phyloP scores from a whole-genome alignment of 257 asterid genomes.

The Solanum bulbocastanum region DNA sequence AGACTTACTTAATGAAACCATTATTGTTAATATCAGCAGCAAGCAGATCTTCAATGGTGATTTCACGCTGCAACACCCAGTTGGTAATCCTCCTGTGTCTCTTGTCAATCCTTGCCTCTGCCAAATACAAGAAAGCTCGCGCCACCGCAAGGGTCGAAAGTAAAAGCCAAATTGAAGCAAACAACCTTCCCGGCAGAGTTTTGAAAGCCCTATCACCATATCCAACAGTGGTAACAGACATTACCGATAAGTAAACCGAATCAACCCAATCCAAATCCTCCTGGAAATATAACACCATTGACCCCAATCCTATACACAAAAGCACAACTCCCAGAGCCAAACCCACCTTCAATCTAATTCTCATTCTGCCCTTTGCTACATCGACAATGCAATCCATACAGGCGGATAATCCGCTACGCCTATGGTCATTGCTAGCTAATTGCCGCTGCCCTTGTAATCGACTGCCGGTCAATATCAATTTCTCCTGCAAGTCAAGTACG shows the following conservation, averaged over 20 bases:
- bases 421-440: neutral
- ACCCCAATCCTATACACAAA: conserved; percentile 64
- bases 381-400: conserved; percentile 33
- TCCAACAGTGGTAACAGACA: conserved; percentile 85
- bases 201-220: conserved; percentile 71
- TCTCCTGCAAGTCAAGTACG: conserved; percentile 79
- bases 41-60: conserved; percentile 74
- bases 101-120: conserved; percentile 81
- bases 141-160: conserved; percentile 79
- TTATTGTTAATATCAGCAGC: conserved; percentile 79
- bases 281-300: conserved; percentile 37
- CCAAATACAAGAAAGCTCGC: conserved; percentile 71
- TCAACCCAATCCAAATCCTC: conserved; percentile 55
- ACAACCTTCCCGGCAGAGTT: conserved; percentile 55
- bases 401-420: neutral
- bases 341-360: conserved; percentile 70
- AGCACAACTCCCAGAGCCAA: conserved; percentile 71
- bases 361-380: conserved; percentile 80
- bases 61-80: conserved; percentile 66
- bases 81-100: conserved; percentile 64
- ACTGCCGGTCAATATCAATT: conserved; percentile 37
- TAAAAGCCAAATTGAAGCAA: conserved; percentile 75
- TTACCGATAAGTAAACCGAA: conserved; percentile 63
- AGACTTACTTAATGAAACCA: conserved; percentile 48
- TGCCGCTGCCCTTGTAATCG: conserved; percentile 4